A percentile compares a stretch with the other conserved stretches of the same genome.
These are phyloP conservation scores for Fennellomyces sp. DNA, from an alignment of 371 early-diverging fungal genomes.

Conservation along the genomic window DNA sequence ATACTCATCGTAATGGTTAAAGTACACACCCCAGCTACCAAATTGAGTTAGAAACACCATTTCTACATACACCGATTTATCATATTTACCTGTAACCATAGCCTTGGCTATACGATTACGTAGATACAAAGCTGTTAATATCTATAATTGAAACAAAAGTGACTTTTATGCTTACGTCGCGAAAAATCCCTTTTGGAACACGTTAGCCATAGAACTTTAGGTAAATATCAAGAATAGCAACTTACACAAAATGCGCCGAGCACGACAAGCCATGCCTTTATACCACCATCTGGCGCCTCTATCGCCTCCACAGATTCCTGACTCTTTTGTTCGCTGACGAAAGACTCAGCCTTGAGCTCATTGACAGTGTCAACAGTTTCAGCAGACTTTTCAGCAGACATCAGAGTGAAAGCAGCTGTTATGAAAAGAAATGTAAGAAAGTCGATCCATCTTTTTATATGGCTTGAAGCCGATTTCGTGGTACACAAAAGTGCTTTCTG, in stretches of 20 bases:
- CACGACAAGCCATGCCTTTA: slow-evolving; percentile 41
- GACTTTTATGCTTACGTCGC: slow-evolving; percentile 34
- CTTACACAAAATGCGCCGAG: slow-evolving; percentile 49
- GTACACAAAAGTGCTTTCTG: too few species aligned
- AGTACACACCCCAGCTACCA: slow-evolving; percentile 42
- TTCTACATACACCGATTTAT: not conserved
- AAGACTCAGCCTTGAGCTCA: too few species aligned
- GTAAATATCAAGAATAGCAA: not conserved
- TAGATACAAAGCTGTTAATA: not conserved
- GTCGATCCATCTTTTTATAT: too few species aligned
- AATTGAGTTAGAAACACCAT: slow-evolving; percentile 11
- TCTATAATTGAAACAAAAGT: not conserved
- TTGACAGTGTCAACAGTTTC: not conserved
- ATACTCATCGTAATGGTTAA: slow-evolving; percentile 27
- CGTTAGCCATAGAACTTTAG: not conserved
- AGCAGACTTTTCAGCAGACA: not conserved
- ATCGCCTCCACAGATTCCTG: too few species aligned
- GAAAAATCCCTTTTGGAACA: slow-evolving; percentile 28
- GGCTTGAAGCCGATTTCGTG: too few species aligned
- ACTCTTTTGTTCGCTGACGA: too few species aligned
- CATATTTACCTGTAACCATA: slow-evolving; percentile 23
- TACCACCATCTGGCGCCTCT: slow-evolving; percentile 34
- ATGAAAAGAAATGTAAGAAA: too few species aligned
- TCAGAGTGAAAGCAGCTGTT: not conserved
- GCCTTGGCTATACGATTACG: not conserved